Evolutionary conservation across 805 yeast species (phyloP), one percentile per base, ranked within the genome.

Genomic region (Candida xyloterini): DNA sequence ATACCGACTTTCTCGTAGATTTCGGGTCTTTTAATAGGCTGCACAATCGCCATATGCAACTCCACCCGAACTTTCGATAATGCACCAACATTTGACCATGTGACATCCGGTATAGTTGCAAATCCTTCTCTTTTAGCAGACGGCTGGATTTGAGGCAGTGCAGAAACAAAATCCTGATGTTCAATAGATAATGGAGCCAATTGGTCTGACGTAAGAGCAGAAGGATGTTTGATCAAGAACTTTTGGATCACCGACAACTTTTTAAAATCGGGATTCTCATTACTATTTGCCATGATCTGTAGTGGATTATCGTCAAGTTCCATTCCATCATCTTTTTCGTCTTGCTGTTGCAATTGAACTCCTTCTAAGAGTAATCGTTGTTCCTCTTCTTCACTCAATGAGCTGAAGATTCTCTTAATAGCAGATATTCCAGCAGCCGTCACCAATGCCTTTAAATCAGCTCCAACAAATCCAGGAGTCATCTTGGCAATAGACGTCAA

Each of bases 381-480:
- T 26, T 64, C 72, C 34, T 70, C 69, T 27, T 61, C 60, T 41
- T 67, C 70, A 47, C 71, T 67, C 48, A 78, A 63, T 26, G 78
- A 70, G 41, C 79, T 77, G 59, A 91, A 91, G 5, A 93, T 90
- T 50, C 99, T 74, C 57, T 91, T 90, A 46, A 93, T 90, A 1
- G 98, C 96, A 47, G 86, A 76, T 14, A 89, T 84, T 42, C 98
- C 98, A 0, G 99, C 96, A 3, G 96, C 96, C 0, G 96, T 80
- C 1, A 87, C 95, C 42, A 93, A 71, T 10, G 98, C 95, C 55
- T 89, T 88, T 50, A 93, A 72, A 68, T 93, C 99, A 1, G 99
- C 99, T 37, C 98, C 99, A 2, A 93, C 99, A 62, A 80, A 93
- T 11, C 99, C 99, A 0, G 99, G 97, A 0, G 99, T 93, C 68